These are phyloP conservation scores for Byssothecium circinans DNA, from an alignment of 2,329 filamentous ascomycete genomes.

Conservation along the genomic window DNA sequence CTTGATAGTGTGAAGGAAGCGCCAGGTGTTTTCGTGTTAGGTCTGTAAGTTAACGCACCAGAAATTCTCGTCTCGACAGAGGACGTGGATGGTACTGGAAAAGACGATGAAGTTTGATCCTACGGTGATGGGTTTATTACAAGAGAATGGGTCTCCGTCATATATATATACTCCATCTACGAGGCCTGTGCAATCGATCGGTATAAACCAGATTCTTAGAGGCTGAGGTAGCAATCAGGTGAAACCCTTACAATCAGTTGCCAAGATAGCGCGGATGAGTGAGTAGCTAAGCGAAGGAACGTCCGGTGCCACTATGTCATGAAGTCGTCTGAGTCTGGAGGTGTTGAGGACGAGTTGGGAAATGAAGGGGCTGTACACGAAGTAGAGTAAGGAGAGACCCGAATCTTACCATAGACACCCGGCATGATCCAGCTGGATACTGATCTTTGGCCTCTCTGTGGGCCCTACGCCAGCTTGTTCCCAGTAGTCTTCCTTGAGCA, in stretches of 20 bases:
- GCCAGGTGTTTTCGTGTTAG: constrained; percentile 10
- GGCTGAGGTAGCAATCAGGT: constrained; percentile 6
- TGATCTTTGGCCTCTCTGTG: neutral
- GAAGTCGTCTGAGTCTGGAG: constrained; percentile 1
- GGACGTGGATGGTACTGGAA: constrained; percentile 11
- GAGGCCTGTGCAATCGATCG: neutral
- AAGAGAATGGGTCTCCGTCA: neutral
- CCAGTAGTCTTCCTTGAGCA: neutral
- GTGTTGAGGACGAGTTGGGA: constrained; percentile 1
- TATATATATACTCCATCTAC: constrained; percentile 20
- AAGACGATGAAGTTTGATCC: constrained; percentile 8
- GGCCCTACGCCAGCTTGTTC: neutral
- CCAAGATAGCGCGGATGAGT: constrained; percentile 4
- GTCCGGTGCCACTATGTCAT: constrained; percentile 24
- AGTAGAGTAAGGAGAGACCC: neutral
- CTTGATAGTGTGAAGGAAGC: constrained; percentile 4
- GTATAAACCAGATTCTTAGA: neutral
- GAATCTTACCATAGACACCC: neutral
- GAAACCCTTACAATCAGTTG: constrained; percentile 1
- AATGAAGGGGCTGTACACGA: neutral
- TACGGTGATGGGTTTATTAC: constrained; percentile 15
- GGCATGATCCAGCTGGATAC: neutral
- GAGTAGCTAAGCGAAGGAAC: constrained; percentile 4
- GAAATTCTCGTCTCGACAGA: constrained; percentile 11
- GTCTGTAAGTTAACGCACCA: constrained; percentile 19